These are phyloP conservation scores for Sugiyamaella castrensis DNA, from an alignment of 1,139 yeast species.

Conservation along the genomic window DNA sequence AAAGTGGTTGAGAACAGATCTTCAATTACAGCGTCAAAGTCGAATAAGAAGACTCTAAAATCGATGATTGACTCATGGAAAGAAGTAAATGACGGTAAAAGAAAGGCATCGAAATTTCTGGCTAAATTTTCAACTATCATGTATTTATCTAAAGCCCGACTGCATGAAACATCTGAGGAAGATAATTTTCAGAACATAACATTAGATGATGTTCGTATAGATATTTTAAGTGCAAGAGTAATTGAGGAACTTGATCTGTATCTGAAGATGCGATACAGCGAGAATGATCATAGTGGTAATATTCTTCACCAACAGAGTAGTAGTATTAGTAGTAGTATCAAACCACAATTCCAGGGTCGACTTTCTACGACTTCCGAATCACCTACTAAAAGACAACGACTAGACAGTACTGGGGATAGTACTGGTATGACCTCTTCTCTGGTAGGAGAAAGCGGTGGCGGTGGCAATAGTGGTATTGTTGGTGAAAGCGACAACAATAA, in stretches of 20 bases:
- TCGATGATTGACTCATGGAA: conserved; percentile 13
- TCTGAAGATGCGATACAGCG: conserved; percentile 20
- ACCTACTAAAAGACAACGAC: conserved; percentile 13
- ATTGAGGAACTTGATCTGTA: conserved; percentile 62
- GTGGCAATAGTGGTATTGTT: conserved; percentile 6
- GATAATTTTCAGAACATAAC: background rate
- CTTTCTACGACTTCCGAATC: conserved; percentile 10
- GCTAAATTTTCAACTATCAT: conserved; percentile 6
- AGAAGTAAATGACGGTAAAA: background rate
- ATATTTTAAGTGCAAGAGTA: conserved; percentile 73
- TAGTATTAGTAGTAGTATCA: background rate
- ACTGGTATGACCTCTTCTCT: background rate
- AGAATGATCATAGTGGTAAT: background rate
- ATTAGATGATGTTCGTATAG: conserved; percentile 33
- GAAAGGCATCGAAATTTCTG: background rate
- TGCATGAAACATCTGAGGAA: background rate
- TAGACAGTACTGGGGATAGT: background rate
- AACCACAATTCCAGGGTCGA: background rate
- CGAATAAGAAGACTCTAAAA: background rate
- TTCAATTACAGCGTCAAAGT: background rate
- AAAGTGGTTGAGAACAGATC: conserved; percentile 3
- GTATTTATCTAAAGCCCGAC: background rate
- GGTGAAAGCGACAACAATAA: background rate
- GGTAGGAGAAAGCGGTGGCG: conserved; percentile 1
- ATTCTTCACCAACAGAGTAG: background rate